phyloP scores from a whole-genome alignment of 1,284 basidiomycete species.

The Cryptococcus maquisensis region DNA sequence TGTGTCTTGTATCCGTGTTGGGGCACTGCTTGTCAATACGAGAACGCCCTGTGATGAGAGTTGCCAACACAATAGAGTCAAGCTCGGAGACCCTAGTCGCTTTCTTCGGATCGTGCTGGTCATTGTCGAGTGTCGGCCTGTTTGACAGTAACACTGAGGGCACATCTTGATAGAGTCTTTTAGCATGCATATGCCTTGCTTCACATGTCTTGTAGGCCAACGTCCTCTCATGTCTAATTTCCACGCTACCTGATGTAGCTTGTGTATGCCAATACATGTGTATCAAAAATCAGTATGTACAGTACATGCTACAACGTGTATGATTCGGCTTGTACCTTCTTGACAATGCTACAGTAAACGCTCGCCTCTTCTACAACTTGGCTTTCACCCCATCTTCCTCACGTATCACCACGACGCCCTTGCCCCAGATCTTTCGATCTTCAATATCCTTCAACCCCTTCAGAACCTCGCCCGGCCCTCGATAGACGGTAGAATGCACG shows the following conservation, averaged over 20 bases:
- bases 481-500: constrained; percentile 66
- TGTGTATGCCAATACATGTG: too few relatives aligned
- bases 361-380: constrained; percentile 2
- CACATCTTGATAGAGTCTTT: background rate
- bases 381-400: constrained; percentile 43
- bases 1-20: background rate
- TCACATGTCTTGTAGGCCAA: too few relatives aligned
- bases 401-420: constrained; percentile 68
- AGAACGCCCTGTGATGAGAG: constrained; percentile 38
- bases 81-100: constrained; percentile 45
- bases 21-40: background rate
- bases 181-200: background rate
- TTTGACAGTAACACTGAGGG: constrained; percentile 42
- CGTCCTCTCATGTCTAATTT: too few relatives aligned
- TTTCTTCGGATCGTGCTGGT: constrained; percentile 28
- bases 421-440: constrained; percentile 86
- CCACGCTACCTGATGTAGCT: too few relatives aligned
- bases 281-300: background rate
- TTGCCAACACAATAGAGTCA: constrained; percentile 49
- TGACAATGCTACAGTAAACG: too few relatives aligned
- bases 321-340: background rate
- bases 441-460: constrained; percentile 55
- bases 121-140: constrained; percentile 40
- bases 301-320: background rate
- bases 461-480: constrained; percentile 66